Base-by-base conservation (phyloP, 176 grass and related monocot genomes). In the Chloris gayana region DNA sequence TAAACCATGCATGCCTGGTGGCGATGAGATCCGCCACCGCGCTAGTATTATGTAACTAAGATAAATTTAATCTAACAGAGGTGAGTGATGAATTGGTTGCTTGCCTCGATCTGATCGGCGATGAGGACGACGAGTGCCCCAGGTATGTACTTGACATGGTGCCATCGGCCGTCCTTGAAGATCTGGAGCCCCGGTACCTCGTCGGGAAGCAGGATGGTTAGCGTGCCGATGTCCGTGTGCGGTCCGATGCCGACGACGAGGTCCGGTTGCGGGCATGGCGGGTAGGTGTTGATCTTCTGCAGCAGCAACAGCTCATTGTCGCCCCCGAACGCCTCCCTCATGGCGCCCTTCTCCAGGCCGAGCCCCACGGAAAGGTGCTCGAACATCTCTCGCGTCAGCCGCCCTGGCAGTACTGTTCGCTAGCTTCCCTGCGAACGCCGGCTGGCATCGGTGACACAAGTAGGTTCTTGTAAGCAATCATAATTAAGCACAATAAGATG, bases 201-300 rank as follows among this genome's bases (percentile, higher is more conserved):
- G 72, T 94, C 92, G 38, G 91, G 89, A 14, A 97, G 37, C 17
- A 97, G 87, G 4, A 92, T 25, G 14, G 94, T 94, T 66, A 92
- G 39, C 6, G 85, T 72, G 39, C 79, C 80, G 77, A 94, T 77
- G 83, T 94, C 91, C 2, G 94, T 97, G 85, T 97, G 91, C 47
- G 91, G 35, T 32, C 83, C 37, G 18, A 94, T 82, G 10, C 91
- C 87, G 19, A 92, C 85, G 29, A 92, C 64, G 6, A 90, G 69
- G 39, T 97, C 94, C 8, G 89, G 87, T 38, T 83, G 83, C 67
- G 91, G 91, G 69, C 94, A 92, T 15, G 85, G 87, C 45, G 91
- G 87, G 79, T 97, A 94, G 87, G 66, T 83, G 87, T 94, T 94
- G 78, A 97, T 91, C 85, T 92, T 97, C 2, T 88, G 84, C 31